Evolutionary conservation across 345 rosid genomes (phyloP), one percentile per base, ranked within the genome.

Genomic region (Stellera chamaejasme): DNA sequence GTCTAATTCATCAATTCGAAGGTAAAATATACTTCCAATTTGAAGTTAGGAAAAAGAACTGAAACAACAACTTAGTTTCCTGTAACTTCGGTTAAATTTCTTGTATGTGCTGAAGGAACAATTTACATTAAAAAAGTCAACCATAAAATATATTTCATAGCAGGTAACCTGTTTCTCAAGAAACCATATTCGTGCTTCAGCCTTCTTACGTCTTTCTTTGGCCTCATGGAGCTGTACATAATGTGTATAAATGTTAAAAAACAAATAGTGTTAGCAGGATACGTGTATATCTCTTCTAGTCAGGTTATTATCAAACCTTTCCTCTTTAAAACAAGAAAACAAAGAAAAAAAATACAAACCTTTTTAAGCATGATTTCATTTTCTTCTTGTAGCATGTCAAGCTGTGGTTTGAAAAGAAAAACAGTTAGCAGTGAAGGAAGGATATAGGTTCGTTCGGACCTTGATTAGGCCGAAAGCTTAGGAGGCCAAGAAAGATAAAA

Each of bases 311-410:
- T 19, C 23, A 19, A 19, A 19, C 23, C 23, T 19, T 19, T 19
- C 23, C 23, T 19, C 23, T 19, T 19, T 19, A 19, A 19, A 19
- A 19, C 23, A 19, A 19, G 23, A 0, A 19, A 19, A 19, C 23
- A 19, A 19, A n/a, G n/a, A 19, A 19, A 19, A 19, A 19, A 19
- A 19, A 19, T 19, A 48, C 60, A 48, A 70, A 85, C 94, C 94
- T 86, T 86, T 25, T 83, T 80, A 48, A 83, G 67, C 60, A 83
- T 67, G 57, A 19, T 52, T 62, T 94, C 96, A 72, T 94, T 87
- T 80, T 94, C 99, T 63, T 85, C 89, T 78, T 80, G 94, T 66
- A 90, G 73, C 95, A 90, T 87, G 66, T 94, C 99, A 72, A 90
- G 90, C 97, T 93, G 90, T 79, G 77, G 54, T 62, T 48, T 55